Evolutionary conservation across 148 eudicot species (phyloP), one percentile per base, ranked within the genome.

Genomic region (Rhododendron vialii): DNA sequence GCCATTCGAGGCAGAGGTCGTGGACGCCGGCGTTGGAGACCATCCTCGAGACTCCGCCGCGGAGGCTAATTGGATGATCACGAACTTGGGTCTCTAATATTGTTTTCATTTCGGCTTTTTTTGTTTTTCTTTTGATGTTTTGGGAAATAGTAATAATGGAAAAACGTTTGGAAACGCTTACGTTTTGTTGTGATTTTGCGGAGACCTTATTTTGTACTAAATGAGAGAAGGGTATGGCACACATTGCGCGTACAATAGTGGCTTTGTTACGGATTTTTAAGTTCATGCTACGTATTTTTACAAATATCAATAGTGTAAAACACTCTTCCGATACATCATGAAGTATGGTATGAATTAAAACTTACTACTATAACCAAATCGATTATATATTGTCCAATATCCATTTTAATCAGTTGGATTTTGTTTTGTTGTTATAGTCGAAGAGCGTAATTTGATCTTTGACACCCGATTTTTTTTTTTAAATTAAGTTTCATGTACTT

Each of bases 1-100:
- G 81, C 20, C 47, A 2, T 67, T 63, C 88, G 17, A 88, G 93
- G 18, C 94, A 91, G 28, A 89, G 90, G 86, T 91, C 95, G n/a
- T 92, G 95, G 95, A 88, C 85, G 79, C 95, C 94, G 33, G 91
- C 93, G 0, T 74, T 93, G 88, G 95, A 92, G 82, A 93, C 95
- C 67, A 92, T 92, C 26, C 85, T 92, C 22, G 94, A 93, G 88
- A 89, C 92, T 41, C 91, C 91, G 24, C 88, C 90, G 1, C 90
- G 43, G 51, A 75, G 82, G 83, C 50, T 63, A 4, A 33, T 67
- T 9, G 14, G 38, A 33, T 14, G 41, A 71, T 0, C 2, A 30
- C 24, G 63, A 69, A 69, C 18, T 30, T 14, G 38, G 50, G 5
- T 71, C 38, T 30, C 76, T 47, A 7, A 7, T 4, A 12, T 71